Conservation (phyloP, 148 eudicot genomes). For the Euryodendron excelsum region DNA sequence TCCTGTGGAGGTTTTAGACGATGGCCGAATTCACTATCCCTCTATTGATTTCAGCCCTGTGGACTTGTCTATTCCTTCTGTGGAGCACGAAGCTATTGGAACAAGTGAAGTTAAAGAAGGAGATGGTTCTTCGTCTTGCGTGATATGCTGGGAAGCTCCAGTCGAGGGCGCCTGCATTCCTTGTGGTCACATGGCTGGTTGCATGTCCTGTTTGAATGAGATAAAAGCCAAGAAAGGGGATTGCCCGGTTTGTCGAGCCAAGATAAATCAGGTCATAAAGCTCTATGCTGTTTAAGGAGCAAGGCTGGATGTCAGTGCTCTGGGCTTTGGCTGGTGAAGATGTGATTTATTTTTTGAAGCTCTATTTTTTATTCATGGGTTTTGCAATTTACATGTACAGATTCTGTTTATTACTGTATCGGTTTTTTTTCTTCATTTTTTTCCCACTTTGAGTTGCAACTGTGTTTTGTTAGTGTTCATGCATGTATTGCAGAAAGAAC, state of each 20-base stretch:
- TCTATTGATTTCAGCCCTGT: slow-evolving; percentile 41
- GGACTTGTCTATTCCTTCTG: slow-evolving; percentile 25
- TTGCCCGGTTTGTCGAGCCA: slow-evolving; percentile 68
- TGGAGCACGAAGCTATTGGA: slow-evolving; percentile 8
- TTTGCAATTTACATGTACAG: neutral
- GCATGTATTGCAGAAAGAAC: too few relatives aligned
- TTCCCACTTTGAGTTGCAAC: too few relatives aligned
- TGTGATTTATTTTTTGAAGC: neutral
- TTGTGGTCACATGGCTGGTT: slow-evolving; percentile 82
- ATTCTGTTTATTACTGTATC: neutral
- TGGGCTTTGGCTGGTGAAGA: neutral
- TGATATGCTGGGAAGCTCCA: slow-evolving; percentile 67
- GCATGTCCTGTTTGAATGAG: slow-evolving; percentile 61
- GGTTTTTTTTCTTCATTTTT: neutral
- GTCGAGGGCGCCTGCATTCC: slow-evolving; percentile 73
- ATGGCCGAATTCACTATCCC: slow-evolving; percentile 47
- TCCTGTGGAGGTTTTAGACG: slow-evolving; percentile 28
- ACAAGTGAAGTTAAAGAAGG: slow-evolving; percentile 17
- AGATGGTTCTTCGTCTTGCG: slow-evolving; percentile 36
- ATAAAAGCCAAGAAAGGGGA: slow-evolving; percentile 51
- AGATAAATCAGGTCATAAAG: slow-evolving; percentile 57
- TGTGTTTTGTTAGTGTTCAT: too few relatives aligned
- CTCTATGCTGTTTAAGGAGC: slow-evolving; percentile 52
- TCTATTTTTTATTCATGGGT: neutral
- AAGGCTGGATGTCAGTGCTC: neutral